Evolutionary conservation across 441 rosid species (phyloP).

Genomic region (Adansonia rubrostipa): DNA sequence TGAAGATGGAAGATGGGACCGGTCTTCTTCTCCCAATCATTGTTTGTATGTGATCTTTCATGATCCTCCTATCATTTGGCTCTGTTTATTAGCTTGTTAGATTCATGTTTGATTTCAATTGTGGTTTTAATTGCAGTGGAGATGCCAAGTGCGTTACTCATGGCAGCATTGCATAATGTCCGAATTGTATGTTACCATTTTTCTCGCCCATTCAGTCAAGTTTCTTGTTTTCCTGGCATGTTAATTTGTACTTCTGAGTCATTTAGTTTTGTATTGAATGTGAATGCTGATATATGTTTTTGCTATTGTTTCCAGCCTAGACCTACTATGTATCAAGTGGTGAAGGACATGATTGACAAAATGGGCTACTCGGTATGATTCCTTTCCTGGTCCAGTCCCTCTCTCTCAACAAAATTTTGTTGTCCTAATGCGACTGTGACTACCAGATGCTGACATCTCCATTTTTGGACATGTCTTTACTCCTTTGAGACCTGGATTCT

Average conservation of each 20-base stretch:
- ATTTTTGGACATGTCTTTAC: neutral
- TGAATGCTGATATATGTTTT: constrained; percentile 16
- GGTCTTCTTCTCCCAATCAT: constrained; percentile 95
- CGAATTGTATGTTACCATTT: constrained; percentile 61
- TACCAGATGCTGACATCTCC: neutral
- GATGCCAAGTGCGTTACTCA: constrained; percentile 91
- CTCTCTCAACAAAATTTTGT: neutral
- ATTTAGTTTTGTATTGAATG: constrained; percentile 15
- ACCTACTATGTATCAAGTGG: constrained; percentile 91
- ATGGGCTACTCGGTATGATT: constrained; percentile 82
- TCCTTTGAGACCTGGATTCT: constrained; percentile 16
- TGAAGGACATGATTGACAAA: constrained; percentile 88
- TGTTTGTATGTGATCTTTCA: constrained; percentile 67
- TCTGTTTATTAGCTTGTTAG: neutral
- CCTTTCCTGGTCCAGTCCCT: constrained; percentile 5
- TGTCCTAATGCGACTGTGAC: neutral
- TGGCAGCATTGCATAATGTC: constrained; percentile 93
- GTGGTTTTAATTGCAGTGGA: constrained; percentile 68
- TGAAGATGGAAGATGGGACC: constrained; percentile 98
- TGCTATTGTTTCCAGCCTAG: constrained; percentile 62
- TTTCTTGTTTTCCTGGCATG: constrained; percentile 11
- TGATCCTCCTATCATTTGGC: neutral
- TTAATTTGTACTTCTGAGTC: constrained; percentile 13
- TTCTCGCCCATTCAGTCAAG: constrained; percentile 7
- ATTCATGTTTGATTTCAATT: constrained; percentile 25